Evolutionary conservation across 2,329 filamentous ascomycete genomes (phyloP).

Genomic region (Cladophialophora bantiana): DNA sequence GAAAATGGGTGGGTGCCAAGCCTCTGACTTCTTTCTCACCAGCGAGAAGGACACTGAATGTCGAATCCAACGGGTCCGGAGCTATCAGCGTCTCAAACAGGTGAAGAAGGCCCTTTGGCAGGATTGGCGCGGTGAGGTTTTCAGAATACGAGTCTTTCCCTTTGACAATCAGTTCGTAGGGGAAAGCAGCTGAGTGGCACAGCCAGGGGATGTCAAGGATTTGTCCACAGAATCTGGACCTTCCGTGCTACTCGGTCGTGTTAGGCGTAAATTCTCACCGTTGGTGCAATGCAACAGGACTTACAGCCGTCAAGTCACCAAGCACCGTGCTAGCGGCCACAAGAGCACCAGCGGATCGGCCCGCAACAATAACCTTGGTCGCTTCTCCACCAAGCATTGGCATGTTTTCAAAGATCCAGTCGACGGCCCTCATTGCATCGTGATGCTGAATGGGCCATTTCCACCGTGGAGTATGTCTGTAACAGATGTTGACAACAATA

Average conservation of each 20-base stretch:
- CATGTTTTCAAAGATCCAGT: neutral
- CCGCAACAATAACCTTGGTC: neutral
- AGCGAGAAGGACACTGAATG: too few relatives aligned
- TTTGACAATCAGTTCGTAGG: neutral
- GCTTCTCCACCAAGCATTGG: neutral
- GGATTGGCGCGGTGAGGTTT: neutral
- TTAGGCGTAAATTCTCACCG: neutral
- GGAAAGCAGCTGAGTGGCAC: neutral
- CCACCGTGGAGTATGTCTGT: neutral
- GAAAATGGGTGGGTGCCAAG: neutral
- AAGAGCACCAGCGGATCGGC: neutral
- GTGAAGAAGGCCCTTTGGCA: neutral
- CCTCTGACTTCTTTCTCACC: too few relatives aligned
- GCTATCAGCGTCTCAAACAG: neutral
- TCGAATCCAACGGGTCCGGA: neutral
- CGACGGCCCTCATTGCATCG: neutral
- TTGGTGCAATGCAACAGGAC: neutral
- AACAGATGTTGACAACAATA: constrained; percentile 1
- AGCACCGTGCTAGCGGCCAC: neutral
- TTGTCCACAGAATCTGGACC: constrained; percentile 5
- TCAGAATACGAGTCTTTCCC: neutral
- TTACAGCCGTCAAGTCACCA: neutral
- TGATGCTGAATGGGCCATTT: neutral
- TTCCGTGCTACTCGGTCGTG: neutral
- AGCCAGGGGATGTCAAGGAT: constrained; percentile 1